A percentile compares a stretch with the other conserved stretches of the same genome.
Evolutionary conservation across 2,329 filamentous ascomycete species (phyloP).

Genomic region (Penicillium crustosum): DNA sequence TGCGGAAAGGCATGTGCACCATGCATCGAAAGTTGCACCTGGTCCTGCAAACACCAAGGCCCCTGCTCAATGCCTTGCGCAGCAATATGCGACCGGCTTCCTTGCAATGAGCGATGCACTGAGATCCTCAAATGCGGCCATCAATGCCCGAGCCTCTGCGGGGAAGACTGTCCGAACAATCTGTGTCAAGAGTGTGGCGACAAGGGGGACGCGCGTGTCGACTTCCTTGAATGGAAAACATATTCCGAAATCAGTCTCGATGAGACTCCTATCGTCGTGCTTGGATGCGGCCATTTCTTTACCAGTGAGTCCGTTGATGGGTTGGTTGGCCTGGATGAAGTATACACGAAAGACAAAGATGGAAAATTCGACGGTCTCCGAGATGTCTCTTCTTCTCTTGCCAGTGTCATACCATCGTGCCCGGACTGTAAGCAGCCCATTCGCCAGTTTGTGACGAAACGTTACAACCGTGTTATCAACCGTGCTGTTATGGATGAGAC

Average conservation of each 20-base stretch:
- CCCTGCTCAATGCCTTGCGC: constrained; percentile 18
- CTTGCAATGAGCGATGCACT: constrained; percentile 9
- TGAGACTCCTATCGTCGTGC: constrained; percentile 12
- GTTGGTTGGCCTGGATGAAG: no score
- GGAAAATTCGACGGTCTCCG: no score
- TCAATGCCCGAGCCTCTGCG: constrained; percentile 11
- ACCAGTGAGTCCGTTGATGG: no score
- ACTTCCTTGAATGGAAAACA: constrained; percentile 6
- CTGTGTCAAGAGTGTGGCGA: constrained; percentile 11
- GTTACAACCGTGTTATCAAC: no score
- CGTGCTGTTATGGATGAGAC: no score
- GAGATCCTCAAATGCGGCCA: constrained; percentile 8
- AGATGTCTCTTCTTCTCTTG: no score
- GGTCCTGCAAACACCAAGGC: not conserved
- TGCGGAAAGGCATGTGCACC: constrained; percentile 12
- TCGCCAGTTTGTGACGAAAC: no score
- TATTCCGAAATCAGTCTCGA: constrained; percentile 17
- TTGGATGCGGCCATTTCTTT: constrained; percentile 17
- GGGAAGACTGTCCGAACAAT: constrained; percentile 12
- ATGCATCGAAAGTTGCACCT: constrained; percentile 14
- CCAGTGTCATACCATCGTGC: no score
- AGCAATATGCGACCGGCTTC: constrained; percentile 12
- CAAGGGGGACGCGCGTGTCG: constrained; percentile 14
- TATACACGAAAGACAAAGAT: no score
- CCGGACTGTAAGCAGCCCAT: no score